Evolutionary conservation across 176 grass and related monocot genomes (phyloP).

Genomic region (Aechmea fasciata): DNA sequence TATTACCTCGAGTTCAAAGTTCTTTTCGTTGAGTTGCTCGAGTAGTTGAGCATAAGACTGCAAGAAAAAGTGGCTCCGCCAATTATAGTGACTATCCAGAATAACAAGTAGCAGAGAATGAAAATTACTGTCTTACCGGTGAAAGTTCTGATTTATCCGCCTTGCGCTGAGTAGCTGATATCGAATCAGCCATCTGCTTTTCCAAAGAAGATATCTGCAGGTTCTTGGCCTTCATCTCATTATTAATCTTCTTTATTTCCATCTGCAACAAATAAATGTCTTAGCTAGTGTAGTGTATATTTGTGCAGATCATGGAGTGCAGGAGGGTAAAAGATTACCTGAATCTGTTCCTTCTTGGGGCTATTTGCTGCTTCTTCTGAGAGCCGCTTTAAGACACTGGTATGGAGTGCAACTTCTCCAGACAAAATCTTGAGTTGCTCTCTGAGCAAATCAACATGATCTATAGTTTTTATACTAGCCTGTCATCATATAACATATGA

Average conservation of each 20-base stretch:
- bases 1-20: conserved; percentile 92
- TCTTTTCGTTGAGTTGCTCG: conserved; percentile 91
- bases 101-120: conserved; percentile 13
- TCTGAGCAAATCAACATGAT: conserved; percentile 85
- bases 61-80: conserved; percentile 27
- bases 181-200: conserved; percentile 61
- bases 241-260: conserved; percentile 76
- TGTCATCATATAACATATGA: conserved; percentile 28
- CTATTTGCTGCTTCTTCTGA: conserved; percentile 69
- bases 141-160: conserved; percentile 48
- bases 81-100: conserved; percentile 24
- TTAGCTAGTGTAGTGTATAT: neutral
- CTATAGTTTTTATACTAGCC: conserved; percentile 79
- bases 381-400: conserved; percentile 76
- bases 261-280: conserved; percentile 42
- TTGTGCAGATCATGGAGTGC: neutral
- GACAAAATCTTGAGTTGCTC: conserved; percentile 96
- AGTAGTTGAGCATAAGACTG: conserved; percentile 76
- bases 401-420: conserved; percentile 90
- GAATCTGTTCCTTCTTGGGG: conserved; percentile 67
- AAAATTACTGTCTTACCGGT: conserved; percentile 46
- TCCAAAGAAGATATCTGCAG: conserved; percentile 85
- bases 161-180: conserved; percentile 56
- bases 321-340: conserved; percentile 41
- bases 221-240: conserved; percentile 74